Evolutionary conservation across 176 grass and related monocot species (phyloP).

Genomic region (Musa troglodytarum): DNA sequence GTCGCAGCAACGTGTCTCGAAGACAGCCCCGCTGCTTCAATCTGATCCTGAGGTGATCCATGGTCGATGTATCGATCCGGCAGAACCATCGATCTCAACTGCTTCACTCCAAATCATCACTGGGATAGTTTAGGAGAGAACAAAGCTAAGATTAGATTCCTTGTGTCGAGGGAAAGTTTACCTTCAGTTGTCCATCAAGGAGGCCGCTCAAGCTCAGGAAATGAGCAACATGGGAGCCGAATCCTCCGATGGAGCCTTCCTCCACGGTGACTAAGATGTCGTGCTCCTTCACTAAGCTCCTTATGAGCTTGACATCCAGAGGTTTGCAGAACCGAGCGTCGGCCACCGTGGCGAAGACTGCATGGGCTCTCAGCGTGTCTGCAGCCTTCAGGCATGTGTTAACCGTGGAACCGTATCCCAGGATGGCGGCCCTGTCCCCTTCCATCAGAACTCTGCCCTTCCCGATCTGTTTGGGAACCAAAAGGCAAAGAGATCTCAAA

Average conservation of each 20-base stretch:
- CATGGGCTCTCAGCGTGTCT: slow-evolving; percentile 42
- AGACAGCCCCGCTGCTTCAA: slow-evolving; percentile 64
- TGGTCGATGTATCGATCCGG: slow-evolving; percentile 87
- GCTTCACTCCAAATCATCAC: slow-evolving; percentile 6
- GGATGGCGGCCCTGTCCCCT: slow-evolving; percentile 55
- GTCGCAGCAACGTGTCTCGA: slow-evolving; percentile 68
- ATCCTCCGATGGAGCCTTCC: slow-evolving; percentile 31
- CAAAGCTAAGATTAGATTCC: neutral
- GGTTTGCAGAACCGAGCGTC: slow-evolving; percentile 89
- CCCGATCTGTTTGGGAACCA: slow-evolving; percentile 28
- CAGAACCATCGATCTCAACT: slow-evolving; percentile 85
- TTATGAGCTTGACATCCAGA: slow-evolving; percentile 46
- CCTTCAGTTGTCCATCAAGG: slow-evolving; percentile 76
- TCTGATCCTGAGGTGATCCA: slow-evolving; percentile 64
- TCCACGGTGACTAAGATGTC: slow-evolving; percentile 38
- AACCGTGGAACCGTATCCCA: slow-evolving; percentile 73
- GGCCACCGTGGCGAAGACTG: slow-evolving; percentile 49
- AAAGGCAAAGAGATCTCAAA: neutral
- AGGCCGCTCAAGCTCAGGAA: slow-evolving; percentile 69
- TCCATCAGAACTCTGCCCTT: slow-evolving; percentile 61
- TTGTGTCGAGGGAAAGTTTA: slow-evolving; percentile 13
- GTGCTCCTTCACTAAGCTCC: slow-evolving; percentile 51
- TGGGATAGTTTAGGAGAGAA: slow-evolving; percentile 4
- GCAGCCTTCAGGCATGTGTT: slow-evolving; percentile 70
- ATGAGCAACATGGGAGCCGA: slow-evolving; percentile 68